A percentile compares a stretch with the other conserved stretches of the same genome.
Conservation (phyloP, 306 rosid genomes). For the Acacia confusa region DNA sequence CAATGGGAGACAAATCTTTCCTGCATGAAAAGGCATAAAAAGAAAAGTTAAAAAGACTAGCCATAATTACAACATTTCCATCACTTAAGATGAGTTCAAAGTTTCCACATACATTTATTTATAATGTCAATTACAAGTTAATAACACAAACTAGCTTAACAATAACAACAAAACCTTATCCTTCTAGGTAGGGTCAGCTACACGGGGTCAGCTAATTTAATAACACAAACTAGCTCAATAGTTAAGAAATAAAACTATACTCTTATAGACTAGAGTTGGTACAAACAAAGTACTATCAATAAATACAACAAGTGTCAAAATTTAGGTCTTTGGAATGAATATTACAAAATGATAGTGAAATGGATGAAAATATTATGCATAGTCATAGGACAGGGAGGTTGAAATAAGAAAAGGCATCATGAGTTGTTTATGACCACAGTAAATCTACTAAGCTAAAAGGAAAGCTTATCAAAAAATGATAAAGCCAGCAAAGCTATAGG, state of each 20-base stretch:
- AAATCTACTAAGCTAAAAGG: background rate
- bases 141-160: background rate
- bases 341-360: background rate
- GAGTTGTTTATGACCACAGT: background rate
- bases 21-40: slow-evolving; percentile 39
- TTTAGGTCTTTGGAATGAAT: background rate
- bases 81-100: background rate
- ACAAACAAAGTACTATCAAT: background rate
- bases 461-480: background rate
- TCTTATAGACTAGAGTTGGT: background rate
- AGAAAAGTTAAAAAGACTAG: background rate
- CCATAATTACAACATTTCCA: background rate
- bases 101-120: background rate
- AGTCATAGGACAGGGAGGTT: background rate
- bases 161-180: no score
- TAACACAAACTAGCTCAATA: background rate
- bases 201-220: no score
- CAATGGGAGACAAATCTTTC: slow-evolving; percentile 71
- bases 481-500: background rate
- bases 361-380: background rate
- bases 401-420: background rate
- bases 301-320: background rate
- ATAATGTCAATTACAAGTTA: background rate
- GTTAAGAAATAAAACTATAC: background rate
- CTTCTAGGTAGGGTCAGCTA: no score